phyloP scores from a whole-genome alignment of 129 eudicot genomes.

The sunflower (Helianthus annuus) region HanXRQr2.0-SUNRISE NC_035436.2:180805239-180805738 shows the following conservation, averaged over 20 bases:
- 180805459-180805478: too few species aligned
- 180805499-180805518: background rate
- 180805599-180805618: slow-evolving; percentile 99
- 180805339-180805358: slow-evolving; percentile 98
- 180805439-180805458: too few species aligned
- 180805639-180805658: slow-evolving; percentile 98
- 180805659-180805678: slow-evolving; percentile 55
- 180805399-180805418: background rate
- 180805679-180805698: background rate
- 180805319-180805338: slow-evolving; percentile 96
- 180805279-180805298: slow-evolving; percentile 99
- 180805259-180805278: slow-evolving; percentile 64
- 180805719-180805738: too few species aligned
- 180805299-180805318: slow-evolving; percentile 90
- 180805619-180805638: slow-evolving; percentile 97
- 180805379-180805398: background rate
- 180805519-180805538: background rate
- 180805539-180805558: background rate
- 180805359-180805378: slow-evolving; percentile 70
- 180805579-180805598: too few species aligned
- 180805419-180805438: background rate
- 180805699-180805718: background rate
- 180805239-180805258: too few species aligned
- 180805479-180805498: too few species aligned
- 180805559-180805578: too few species aligned